Percentiles rank a stretch among this genome's conserved stretches.
These are phyloP conservation scores for Myxozyma geophila DNA, from an alignment of 805 yeast genomes.

Conservation along the genomic window DNA sequence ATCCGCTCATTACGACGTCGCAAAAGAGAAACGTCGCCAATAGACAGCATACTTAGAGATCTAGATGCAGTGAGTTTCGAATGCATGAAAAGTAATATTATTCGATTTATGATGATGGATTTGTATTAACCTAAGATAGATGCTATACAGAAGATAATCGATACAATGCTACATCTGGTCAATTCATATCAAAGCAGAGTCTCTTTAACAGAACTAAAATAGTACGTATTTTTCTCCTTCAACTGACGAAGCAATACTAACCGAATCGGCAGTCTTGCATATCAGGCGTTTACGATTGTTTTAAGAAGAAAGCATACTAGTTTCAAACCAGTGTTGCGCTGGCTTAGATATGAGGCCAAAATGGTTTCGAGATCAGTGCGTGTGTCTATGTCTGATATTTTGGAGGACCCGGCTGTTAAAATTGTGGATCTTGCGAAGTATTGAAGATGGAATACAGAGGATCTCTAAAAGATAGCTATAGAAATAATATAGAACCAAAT, in stretches of 20 bases:
- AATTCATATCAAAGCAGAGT: not conserved
- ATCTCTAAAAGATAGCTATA: not conserved
- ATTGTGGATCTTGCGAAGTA: conserved; percentile 5
- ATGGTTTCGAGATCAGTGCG: not conserved
- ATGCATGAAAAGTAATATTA: conserved; percentile 12
- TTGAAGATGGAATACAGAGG: not conserved
- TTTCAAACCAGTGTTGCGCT: conserved; percentile 10
- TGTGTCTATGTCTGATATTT: not conserved
- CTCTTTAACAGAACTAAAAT: not conserved
- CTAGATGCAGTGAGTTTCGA: not conserved
- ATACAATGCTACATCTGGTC: not conserved
- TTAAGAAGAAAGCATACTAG: conserved; percentile 18
- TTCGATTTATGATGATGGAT: not conserved
- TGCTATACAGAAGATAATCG: not conserved
- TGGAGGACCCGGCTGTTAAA: conserved; percentile 2
- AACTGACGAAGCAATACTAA: too few relatives aligned
- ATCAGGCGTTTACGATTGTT: conserved; percentile 17
- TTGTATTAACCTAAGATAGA: not conserved
- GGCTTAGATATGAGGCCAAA: conserved; percentile 8
- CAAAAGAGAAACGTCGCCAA: not conserved
- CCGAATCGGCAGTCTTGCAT: conserved; percentile 10
- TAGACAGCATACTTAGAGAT: not conserved
- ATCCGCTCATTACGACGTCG: conserved; percentile 11
- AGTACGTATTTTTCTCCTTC: not conserved
- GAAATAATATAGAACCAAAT: not conserved